Evolutionary conservation across 805 yeast genomes (phyloP).

Genomic region (Pichia scutulata): DNA sequence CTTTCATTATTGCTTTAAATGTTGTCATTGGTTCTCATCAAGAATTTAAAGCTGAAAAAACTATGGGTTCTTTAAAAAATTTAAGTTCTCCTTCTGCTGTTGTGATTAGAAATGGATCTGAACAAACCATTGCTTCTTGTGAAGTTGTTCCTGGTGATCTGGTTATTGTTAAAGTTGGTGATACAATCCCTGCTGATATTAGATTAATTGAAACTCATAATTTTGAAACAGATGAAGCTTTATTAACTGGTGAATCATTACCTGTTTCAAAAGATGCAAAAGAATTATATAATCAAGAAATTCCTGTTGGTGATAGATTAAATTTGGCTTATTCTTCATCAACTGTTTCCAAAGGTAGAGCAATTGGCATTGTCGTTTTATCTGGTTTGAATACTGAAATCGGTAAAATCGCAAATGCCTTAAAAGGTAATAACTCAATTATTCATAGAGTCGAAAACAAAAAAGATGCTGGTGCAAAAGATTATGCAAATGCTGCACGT

Average conservation of each 20-base stretch:
- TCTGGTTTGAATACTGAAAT: constrained; percentile 72
- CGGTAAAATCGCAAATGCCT: constrained; percentile 61
- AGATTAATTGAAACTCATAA: constrained; percentile 51
- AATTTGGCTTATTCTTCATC: constrained; percentile 69
- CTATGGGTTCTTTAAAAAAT: constrained; percentile 65
- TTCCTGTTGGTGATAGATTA: constrained; percentile 66
- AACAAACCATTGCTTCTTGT: constrained; percentile 49
- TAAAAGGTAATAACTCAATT: constrained; percentile 35
- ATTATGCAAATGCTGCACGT: constrained; percentile 38
- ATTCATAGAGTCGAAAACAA: constrained; percentile 35
- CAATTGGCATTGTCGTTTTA: constrained; percentile 54
- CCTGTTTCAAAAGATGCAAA: constrained; percentile 54
- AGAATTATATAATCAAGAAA: constrained; percentile 30
- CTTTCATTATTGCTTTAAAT: constrained; percentile 56
- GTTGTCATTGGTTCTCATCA: constrained; percentile 62
- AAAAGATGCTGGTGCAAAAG: constrained; percentile 39
- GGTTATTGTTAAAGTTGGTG: constrained; percentile 57
- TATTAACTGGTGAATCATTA: constrained; percentile 82
- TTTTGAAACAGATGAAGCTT: constrained; percentile 77
- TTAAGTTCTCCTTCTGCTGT: constrained; percentile 66
- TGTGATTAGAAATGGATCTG: constrained; percentile 55
- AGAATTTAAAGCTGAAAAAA: constrained; percentile 67
- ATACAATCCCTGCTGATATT: constrained; percentile 69
- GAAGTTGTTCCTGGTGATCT: constrained; percentile 71
- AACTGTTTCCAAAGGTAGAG: constrained; percentile 68